These are phyloP conservation scores for Neocucurbitaria cava DNA, from an alignment of 2,329 filamentous ascomycete genomes.

Conservation along the genomic window DNA sequence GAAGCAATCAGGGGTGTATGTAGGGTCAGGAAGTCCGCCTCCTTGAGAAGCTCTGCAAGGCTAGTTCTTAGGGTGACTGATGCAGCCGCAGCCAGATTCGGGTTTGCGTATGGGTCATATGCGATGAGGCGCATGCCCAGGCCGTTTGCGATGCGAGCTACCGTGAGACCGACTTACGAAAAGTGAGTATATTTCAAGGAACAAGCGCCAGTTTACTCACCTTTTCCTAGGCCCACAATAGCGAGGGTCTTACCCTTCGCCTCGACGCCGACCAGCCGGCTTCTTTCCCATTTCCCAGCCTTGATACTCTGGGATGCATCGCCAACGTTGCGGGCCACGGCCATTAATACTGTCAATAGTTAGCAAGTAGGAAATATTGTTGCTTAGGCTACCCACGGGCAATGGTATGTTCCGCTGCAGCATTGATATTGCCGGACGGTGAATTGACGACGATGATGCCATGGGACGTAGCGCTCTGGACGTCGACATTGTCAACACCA, in stretches of 20 bases:
- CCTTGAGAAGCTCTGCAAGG: slow-evolving; percentile 67
- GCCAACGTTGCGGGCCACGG: slow-evolving; percentile 75
- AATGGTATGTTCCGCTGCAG: slow-evolving; percentile 80
- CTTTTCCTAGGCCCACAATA: slow-evolving; percentile 82
- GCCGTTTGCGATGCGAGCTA: slow-evolving; percentile 79
- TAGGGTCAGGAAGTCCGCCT: slow-evolving; percentile 78
- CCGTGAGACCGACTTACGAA: slow-evolving; percentile 72
- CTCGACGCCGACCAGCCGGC: slow-evolving; percentile 77
- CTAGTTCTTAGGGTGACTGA: slow-evolving; percentile 68
- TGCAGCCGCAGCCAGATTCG: slow-evolving; percentile 71
- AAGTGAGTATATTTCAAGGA: slow-evolving; percentile 20
- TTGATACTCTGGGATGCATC: slow-evolving; percentile 74
- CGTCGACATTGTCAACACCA: slow-evolving; percentile 81
- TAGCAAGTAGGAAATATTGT: slow-evolving; percentile 17
- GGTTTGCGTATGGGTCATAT: slow-evolving; percentile 78
- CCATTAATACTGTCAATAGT: slow-evolving; percentile 65
- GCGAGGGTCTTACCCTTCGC: slow-evolving; percentile 78
- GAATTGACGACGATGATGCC: slow-evolving; percentile 84
- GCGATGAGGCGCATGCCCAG: slow-evolving; percentile 78
- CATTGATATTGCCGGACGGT: slow-evolving; percentile 79
- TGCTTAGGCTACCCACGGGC: slow-evolving; percentile 47
- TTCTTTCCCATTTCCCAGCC: slow-evolving; percentile 76
- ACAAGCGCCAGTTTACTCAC: slow-evolving; percentile 36
- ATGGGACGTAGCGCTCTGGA: slow-evolving; percentile 72
- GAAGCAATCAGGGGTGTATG: slow-evolving; percentile 82